Evolutionary conservation across 1,284 basidiomycete genomes (phyloP).

Genomic region (Cutaneotrichosporon cutaneum): DNA sequence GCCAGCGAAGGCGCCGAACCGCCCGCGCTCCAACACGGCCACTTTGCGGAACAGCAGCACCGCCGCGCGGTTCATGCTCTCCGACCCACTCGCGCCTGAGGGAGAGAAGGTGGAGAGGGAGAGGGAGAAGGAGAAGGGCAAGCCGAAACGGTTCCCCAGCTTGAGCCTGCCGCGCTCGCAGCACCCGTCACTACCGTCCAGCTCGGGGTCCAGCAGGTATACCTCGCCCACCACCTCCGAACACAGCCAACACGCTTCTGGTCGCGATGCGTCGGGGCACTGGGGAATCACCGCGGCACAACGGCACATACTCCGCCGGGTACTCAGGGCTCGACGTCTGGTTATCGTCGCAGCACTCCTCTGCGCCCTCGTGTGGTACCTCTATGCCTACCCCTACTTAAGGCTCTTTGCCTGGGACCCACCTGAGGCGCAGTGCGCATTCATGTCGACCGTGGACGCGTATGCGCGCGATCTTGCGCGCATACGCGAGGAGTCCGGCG

Average conservation of each 20-base stretch:
- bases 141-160: background rate
- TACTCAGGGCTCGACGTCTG: slow-evolving; percentile 22
- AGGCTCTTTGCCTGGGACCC: no score
- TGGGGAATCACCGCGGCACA: no score
- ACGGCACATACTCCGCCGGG: no score
- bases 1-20: background rate
- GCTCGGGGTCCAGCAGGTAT: no score
- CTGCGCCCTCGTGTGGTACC: background rate
- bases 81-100: background rate
- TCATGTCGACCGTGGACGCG: slow-evolving; percentile 45
- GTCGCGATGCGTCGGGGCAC: no score
- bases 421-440: slow-evolving; percentile 28
- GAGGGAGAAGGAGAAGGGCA: no score
- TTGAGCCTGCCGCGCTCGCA: background rate
- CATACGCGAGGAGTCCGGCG: slow-evolving; percentile 21
- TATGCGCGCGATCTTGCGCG: slow-evolving; percentile 42
- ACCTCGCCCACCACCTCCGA: no score
- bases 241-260: no score
- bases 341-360: slow-evolving; percentile 5
- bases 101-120: no score
- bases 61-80: background rate
- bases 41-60: background rate
- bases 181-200: no score
- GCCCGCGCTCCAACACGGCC: background rate
- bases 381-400: background rate